Evolutionary conservation across 257 asterid genomes (phyloP).

Genomic region (Phtheirospermum japonicum): DNA sequence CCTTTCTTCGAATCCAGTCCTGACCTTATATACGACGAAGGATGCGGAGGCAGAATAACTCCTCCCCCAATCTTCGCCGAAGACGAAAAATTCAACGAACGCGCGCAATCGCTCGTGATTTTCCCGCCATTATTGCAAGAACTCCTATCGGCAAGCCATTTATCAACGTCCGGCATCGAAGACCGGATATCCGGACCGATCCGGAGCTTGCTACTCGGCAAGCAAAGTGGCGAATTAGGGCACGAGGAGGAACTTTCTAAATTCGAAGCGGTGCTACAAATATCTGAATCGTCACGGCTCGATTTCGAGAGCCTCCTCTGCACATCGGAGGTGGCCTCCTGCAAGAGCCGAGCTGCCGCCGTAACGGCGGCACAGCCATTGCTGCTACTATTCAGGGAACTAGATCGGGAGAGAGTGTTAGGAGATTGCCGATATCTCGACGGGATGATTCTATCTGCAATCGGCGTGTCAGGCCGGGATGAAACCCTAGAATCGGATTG

Average conservation of each 20-base stretch:
- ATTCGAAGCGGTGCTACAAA: slow-evolving; percentile 22
- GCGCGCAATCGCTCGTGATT: slow-evolving; percentile 36
- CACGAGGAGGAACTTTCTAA: slow-evolving; percentile 42
- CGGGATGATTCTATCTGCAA: slow-evolving; percentile 42
- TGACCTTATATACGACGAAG: slow-evolving; percentile 37
- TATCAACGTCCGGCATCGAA: slow-evolving; percentile 56
- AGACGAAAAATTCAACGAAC: slow-evolving; percentile 55
- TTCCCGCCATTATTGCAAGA: slow-evolving; percentile 22
- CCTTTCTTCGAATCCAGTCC: slow-evolving; percentile 58
- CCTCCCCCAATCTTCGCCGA: slow-evolving; percentile 42
- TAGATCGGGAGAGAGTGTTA: slow-evolving; percentile 33
- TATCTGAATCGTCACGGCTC: slow-evolving; percentile 31
- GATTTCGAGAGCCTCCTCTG: slow-evolving; percentile 40
- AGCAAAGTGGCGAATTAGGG: slow-evolving; percentile 51
- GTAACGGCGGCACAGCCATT: slow-evolving; percentile 32
- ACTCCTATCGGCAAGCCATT: slow-evolving; percentile 47
- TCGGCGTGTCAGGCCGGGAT: slow-evolving; percentile 58
- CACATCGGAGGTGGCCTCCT: slow-evolving; percentile 46
- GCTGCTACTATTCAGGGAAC: slow-evolving; percentile 29
- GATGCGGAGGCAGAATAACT: slow-evolving; percentile 60
- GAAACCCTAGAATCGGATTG: slow-evolving; percentile 25
- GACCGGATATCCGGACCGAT: slow-evolving; percentile 36
- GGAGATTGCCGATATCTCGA: slow-evolving; percentile 51
- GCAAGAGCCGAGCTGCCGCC: slow-evolving; percentile 57
- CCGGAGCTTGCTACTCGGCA: slow-evolving; percentile 33